Percentiles rank a stretch among this genome's conserved stretches.
Evolutionary conservation across 2,329 filamentous ascomycete species (phyloP).

Genomic region (Xylaria multiplex): DNA sequence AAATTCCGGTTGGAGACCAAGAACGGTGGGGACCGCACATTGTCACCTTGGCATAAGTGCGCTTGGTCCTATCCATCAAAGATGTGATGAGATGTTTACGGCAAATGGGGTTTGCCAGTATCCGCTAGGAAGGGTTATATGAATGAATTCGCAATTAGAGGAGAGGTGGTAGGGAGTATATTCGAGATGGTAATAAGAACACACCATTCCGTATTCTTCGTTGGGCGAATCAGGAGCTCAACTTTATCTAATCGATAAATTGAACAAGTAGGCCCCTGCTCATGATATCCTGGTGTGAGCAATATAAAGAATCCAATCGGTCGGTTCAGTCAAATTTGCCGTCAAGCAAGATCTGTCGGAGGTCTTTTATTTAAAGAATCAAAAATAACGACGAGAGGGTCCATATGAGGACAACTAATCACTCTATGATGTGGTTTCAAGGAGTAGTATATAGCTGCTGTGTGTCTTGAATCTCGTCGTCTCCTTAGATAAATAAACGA

Average conservation of each 20-base stretch:
- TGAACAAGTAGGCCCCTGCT: constrained; percentile 3
- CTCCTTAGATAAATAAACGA: too few relatives aligned
- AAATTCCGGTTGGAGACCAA: constrained; percentile 23
- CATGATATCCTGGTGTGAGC: not conserved
- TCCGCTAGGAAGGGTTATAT: not conserved
- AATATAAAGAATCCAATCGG: constrained; percentile 8
- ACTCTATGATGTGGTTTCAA: not conserved
- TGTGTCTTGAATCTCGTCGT: too few relatives aligned
- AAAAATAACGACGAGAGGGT: not conserved
- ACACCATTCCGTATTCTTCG: not conserved
- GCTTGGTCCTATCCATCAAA: constrained; percentile 18
- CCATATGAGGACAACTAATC: not conserved
- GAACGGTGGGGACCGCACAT: constrained; percentile 10
- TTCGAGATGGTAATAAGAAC: not conserved
- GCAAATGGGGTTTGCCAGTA: constrained; percentile 7
- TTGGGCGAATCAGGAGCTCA: not conserved
- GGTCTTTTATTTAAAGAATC: not conserved
- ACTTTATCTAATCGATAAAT: not conserved
- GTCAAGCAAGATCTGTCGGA: constrained; percentile 8
- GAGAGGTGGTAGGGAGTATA: not conserved
- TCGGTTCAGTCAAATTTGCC: not conserved
- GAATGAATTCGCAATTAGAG: not conserved
- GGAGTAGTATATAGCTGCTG: not conserved
- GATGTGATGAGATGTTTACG: constrained; percentile 9
- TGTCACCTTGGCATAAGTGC: constrained; percentile 11